These are phyloP conservation scores for Catharanthus roseus DNA, from an alignment of 257 asterid genomes.

Conservation along the genomic window DNA sequence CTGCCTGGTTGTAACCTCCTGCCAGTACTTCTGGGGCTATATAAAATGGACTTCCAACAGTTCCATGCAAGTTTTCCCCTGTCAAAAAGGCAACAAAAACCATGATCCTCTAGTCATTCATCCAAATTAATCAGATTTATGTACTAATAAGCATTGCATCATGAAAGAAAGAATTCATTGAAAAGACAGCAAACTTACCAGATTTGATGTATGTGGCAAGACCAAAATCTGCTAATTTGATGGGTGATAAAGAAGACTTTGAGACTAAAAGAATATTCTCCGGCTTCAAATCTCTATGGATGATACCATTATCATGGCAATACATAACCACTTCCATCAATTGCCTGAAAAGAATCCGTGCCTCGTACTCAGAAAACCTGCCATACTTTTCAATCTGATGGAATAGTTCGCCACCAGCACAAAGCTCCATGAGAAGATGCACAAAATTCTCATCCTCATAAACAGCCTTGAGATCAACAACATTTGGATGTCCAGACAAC, in stretches of 20 bases:
- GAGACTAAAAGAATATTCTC: slow-evolving; percentile 49
- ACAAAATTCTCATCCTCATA: slow-evolving; percentile 54
- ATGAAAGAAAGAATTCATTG: not conserved
- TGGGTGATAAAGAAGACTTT: slow-evolving; percentile 37
- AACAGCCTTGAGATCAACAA: slow-evolving; percentile 61
- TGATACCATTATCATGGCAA: slow-evolving; percentile 51
- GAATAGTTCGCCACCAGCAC: slow-evolving; percentile 66
- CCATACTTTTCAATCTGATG: slow-evolving; percentile 48
- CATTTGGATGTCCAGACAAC: slow-evolving; percentile 48
- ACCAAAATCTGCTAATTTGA: slow-evolving; percentile 63
- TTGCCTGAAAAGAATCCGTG: slow-evolving; percentile 39
- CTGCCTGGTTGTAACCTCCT: slow-evolving; percentile 51
- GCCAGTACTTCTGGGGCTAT: slow-evolving; percentile 59
- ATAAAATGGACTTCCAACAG: slow-evolving; percentile 64
- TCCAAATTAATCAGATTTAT: not conserved
- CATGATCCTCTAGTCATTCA: not conserved
- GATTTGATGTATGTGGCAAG: slow-evolving; percentile 45
- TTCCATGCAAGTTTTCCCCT: slow-evolving; percentile 52
- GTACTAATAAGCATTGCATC: not conserved
- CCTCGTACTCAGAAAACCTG: slow-evolving; percentile 42
- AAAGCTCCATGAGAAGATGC: slow-evolving; percentile 61
- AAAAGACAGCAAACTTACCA: slow-evolving; percentile 27
- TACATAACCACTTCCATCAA: slow-evolving; percentile 47
- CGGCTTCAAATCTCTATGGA: slow-evolving; percentile 59
- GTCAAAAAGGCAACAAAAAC: slow-evolving; percentile 5